Percentiles rank a stretch among this genome's conserved stretches.
These are phyloP conservation scores for Polyporus tsugae DNA, from an alignment of 1,284 basidiomycete species.

Conservation along the genomic window DNA sequence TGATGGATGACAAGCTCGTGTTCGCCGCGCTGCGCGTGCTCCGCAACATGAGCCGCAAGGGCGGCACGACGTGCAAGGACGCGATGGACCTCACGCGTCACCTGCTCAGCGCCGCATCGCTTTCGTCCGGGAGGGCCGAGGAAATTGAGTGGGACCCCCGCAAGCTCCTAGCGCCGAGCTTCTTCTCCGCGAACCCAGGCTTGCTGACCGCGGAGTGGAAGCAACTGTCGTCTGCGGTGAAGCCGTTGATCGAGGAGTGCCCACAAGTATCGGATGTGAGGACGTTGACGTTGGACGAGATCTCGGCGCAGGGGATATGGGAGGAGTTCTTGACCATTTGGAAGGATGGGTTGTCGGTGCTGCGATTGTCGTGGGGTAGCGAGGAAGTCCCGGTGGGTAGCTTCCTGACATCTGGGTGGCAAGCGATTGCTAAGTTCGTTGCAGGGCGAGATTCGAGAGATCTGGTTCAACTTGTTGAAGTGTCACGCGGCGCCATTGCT, in stretches of 20 bases:
- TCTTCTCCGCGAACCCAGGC: conserved; percentile 68
- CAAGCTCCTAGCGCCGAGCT: conserved; percentile 58
- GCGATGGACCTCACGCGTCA: conserved; percentile 60
- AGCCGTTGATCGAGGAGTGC: conserved; percentile 59
- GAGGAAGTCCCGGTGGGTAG: conserved; percentile 51
- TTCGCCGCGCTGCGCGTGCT: conserved; percentile 55
- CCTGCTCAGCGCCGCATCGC: conserved; percentile 48
- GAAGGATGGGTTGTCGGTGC: conserved; percentile 55
- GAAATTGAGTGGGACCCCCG: conserved; percentile 53
- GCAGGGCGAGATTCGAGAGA: conserved; percentile 47
- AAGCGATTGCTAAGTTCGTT: conserved; percentile 15
- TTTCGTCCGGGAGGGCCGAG: conserved; percentile 5
- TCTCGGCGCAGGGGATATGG: conserved; percentile 62
- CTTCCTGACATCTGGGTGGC: conserved; percentile 14
- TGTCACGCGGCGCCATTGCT: conserved; percentile 45
- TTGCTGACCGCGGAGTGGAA: conserved; percentile 66
- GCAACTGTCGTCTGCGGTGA: conserved; percentile 53
- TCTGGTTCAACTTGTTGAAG: conserved; percentile 53
- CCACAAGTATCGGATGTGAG: conserved; percentile 60
- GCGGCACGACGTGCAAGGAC: conserved; percentile 56
- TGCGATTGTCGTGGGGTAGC: conserved; percentile 50
- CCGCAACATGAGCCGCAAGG: conserved; percentile 61
- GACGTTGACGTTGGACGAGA: conserved; percentile 61
- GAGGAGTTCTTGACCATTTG: conserved; percentile 61
- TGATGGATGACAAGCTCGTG: conserved; percentile 50